These are phyloP conservation scores for Arachis stenosperma DNA, from an alignment of 306 rosid genomes.

Conservation along the genomic window DNA sequence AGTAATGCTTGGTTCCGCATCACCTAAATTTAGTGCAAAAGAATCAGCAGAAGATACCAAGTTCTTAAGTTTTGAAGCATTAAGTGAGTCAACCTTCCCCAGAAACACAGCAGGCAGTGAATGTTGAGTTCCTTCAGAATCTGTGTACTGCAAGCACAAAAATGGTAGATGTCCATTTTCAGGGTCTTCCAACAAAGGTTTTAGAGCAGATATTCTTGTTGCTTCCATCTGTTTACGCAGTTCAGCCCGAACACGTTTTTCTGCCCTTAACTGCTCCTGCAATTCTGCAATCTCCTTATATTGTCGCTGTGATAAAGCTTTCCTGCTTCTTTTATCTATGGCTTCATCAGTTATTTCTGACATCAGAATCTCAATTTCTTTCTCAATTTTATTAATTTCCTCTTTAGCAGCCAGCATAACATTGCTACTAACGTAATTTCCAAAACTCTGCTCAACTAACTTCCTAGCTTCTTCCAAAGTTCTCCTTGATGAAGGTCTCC, in stretches of 20 bases:
- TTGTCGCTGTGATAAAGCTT: constrained; percentile 61
- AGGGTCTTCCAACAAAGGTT: constrained; percentile 65
- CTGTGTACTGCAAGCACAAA: constrained; percentile 85
- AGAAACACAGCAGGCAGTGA: constrained; percentile 80
- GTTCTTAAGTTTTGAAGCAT: constrained; percentile 61
- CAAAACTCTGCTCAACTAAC: constrained; percentile 96
- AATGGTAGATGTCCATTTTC: constrained; percentile 75
- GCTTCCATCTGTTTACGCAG: constrained; percentile 75
- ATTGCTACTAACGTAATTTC: constrained; percentile 92
- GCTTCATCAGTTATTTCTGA: constrained; percentile 81
- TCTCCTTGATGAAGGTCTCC: constrained; percentile 55
- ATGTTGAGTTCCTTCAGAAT: constrained; percentile 86
- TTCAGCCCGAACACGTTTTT: constrained; percentile 69
- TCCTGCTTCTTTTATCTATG: constrained; percentile 78
- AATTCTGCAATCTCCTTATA: constrained; percentile 83
- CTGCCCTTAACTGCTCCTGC: constrained; percentile 80
- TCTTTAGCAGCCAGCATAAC: constrained; percentile 97
- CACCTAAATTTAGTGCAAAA: constrained; percentile 52
- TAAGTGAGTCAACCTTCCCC: constrained; percentile 70
- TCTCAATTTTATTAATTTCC: constrained; percentile 69
- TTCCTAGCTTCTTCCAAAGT: constrained; percentile 97
- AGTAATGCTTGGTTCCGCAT: constrained; percentile 38
- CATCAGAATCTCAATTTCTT: constrained; percentile 70
- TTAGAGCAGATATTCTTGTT: constrained; percentile 67
- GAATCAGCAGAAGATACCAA: constrained; percentile 56